Conservation (phyloP, 2,329 filamentous ascomycete genomes). For the Simplicillium aogashimaense region DNA sequence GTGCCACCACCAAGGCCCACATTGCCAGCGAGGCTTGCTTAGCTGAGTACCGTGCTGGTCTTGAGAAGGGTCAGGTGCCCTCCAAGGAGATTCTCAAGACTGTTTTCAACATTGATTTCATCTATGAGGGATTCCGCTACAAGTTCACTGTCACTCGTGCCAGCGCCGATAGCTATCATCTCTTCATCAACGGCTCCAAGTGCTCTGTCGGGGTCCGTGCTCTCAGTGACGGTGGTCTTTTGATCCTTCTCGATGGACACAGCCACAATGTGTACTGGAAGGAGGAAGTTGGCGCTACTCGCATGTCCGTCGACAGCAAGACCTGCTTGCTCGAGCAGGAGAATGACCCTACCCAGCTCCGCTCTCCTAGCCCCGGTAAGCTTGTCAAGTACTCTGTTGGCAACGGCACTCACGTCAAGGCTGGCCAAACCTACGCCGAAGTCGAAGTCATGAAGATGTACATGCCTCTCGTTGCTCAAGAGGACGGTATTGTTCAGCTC, state of each 20-base stretch:
- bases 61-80: slow-evolving; percentile 96
- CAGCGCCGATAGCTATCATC: slow-evolving; percentile 85
- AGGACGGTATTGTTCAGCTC: slow-evolving; percentile 92
- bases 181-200: slow-evolving; percentile 98
- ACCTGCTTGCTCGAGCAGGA: slow-evolving; percentile 96
- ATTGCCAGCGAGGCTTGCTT: slow-evolving; percentile 87
- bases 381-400: slow-evolving; percentile 96
- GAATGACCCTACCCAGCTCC: slow-evolving; percentile 95
- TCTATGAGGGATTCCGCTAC: slow-evolving; percentile 93
- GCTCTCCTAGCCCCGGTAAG: slow-evolving; percentile 91
- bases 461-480: slow-evolving; percentile 92
- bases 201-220: slow-evolving; percentile 87
- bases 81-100: slow-evolving; percentile 96
- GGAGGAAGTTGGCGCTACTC: slow-evolving; percentile 92
- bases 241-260: slow-evolving; percentile 82
- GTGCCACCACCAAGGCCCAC: slow-evolving; percentile 90
- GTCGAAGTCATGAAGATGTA: slow-evolving; percentile 99
- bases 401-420: slow-evolving; percentile 85
- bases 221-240: slow-evolving; percentile 84
- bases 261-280: slow-evolving; percentile 99
- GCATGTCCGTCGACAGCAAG: slow-evolving; percentile 94
- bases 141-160: slow-evolving; percentile 97
- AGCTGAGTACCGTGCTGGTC: slow-evolving; percentile 72
- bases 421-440: slow-evolving; percentile 89
- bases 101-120: slow-evolving; percentile 95